Conservation (phyloP, 225 moss, liverwort and hornwort genomes). For the Polytrichum commune region DNA sequence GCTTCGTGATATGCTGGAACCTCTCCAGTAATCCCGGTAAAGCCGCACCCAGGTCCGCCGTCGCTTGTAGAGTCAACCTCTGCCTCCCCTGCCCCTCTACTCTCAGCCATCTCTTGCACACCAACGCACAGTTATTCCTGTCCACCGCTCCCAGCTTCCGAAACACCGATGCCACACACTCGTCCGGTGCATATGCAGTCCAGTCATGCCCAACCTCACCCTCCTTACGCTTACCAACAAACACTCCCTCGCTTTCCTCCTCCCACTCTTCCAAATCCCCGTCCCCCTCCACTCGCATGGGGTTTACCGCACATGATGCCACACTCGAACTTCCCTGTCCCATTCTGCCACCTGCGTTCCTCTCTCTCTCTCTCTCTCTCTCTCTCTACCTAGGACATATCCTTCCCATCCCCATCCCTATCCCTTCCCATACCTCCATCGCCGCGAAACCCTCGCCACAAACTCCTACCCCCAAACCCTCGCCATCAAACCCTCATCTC, state of each 20-base stretch:
- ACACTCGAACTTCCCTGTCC: slow-evolving; percentile 55
- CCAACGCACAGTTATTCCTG: slow-evolving; percentile 78
- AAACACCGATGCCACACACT: slow-evolving; percentile 86
- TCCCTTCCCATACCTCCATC: no score
- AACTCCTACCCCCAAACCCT: no score
- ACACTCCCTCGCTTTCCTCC: background rate
- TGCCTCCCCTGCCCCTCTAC: slow-evolving; percentile 91
- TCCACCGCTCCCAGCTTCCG: slow-evolving; percentile 71
- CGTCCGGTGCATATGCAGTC: slow-evolving; percentile 72
- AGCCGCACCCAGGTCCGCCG: slow-evolving; percentile 47
- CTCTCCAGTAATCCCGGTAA: slow-evolving; percentile 62
- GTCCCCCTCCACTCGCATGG: slow-evolving; percentile 38
- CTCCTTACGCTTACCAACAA: slow-evolving; percentile 1
- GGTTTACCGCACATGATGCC: slow-evolving; percentile 53
- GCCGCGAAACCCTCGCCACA: no score
- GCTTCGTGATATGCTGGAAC: slow-evolving; percentile 84
- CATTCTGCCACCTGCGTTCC: slow-evolving; percentile 24
- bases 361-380: background rate
- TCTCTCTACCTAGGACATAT: no score
- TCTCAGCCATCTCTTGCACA: slow-evolving; percentile 81
- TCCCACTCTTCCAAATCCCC: slow-evolving; percentile 24
- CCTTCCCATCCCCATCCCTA: no score
- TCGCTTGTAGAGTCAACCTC: slow-evolving; percentile 62
- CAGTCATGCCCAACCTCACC: slow-evolving; percentile 49
- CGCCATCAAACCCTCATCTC: no score